These are phyloP conservation scores for Podaxis sp. DNA, from an alignment of 768 basidiomycete species.

Conservation along the genomic window DNA sequence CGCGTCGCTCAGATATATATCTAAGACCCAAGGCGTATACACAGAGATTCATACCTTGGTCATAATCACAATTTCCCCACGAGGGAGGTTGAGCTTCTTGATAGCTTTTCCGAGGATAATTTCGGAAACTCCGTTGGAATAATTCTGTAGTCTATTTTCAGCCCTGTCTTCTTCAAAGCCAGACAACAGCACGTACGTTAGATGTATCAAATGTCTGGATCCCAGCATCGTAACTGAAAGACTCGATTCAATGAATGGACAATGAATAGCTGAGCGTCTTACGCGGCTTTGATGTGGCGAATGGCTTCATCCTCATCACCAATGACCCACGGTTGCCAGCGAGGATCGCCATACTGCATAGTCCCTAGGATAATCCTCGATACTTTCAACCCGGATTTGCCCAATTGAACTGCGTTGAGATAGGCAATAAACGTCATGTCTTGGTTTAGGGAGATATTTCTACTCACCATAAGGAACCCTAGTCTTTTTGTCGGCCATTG, in stretches of 20 bases:
- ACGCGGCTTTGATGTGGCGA: slow-evolving; percentile 49
- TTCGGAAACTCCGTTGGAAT: slow-evolving; percentile 68
- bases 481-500: not conserved
- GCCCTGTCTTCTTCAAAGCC: slow-evolving; percentile 4
- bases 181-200: slow-evolving; percentile 29
- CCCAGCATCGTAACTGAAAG: slow-evolving; percentile 54
- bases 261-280: slow-evolving; percentile 10
- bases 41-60: slow-evolving; percentile 55
- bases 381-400: slow-evolving; percentile 59
- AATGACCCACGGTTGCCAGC: slow-evolving; percentile 52
- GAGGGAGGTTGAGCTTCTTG: slow-evolving; percentile 63
- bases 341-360: slow-evolving; percentile 56
- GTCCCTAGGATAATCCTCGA: slow-evolving; percentile 66
- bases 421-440: not conserved
- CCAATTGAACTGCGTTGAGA: slow-evolving; percentile 36
- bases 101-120: slow-evolving; percentile 70
- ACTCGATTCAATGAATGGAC: not conserved
- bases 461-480: slow-evolving; percentile 3
- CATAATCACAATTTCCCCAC: slow-evolving; percentile 75
- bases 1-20: not conserved
- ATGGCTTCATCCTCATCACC: slow-evolving; percentile 49
- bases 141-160: slow-evolving; percentile 37
- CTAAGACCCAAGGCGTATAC: not conserved
- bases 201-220: slow-evolving; percentile 65
- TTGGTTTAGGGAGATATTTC: not conserved